A percentile compares a stretch with the other conserved stretches of the same genome.
Conservation (phyloP, 768 basidiomycete genomes). For the Tylopilus subfusipes region DNA sequence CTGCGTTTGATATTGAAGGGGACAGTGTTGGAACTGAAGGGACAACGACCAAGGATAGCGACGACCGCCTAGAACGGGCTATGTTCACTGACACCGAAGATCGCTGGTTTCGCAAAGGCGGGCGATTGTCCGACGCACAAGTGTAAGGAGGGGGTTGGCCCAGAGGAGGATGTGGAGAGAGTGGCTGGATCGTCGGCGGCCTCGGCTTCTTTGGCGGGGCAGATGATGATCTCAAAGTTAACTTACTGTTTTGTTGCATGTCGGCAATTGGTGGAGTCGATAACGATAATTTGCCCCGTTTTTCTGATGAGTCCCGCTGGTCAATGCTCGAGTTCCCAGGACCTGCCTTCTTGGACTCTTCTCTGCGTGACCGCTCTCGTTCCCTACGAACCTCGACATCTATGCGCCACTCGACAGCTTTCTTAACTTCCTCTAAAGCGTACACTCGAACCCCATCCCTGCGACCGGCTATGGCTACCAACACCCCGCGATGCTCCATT, state of each 20-base stretch:
- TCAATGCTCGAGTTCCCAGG: constrained; percentile 34
- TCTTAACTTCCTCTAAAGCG: constrained; percentile 82
- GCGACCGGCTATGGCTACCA: constrained; percentile 87
- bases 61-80: constrained; percentile 48
- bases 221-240: constrained; percentile 19
- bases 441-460: constrained; percentile 86
- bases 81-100: constrained; percentile 43
- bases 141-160: constrained; percentile 69
- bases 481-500: constrained; percentile 87
- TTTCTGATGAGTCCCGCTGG: constrained; percentile 44
- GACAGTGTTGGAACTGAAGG: constrained; percentile 31
- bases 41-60: constrained; percentile 59
- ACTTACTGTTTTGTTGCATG: constrained; percentile 18
- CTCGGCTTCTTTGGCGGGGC: constrained; percentile 24
- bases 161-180: constrained; percentile 26
- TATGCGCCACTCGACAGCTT: constrained; percentile 83
- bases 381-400: constrained; percentile 76
- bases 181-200: constrained; percentile 26
- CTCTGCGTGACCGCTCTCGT: constrained; percentile 65
- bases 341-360: constrained; percentile 56
- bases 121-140: constrained; percentile 31
- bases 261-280: constrained; percentile 46
- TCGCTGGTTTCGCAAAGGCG: constrained; percentile 36
- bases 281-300: constrained; percentile 45
- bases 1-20: constrained; percentile 37